Evolutionary conservation across 345 rosid species (phyloP), one percentile per base, ranked within the genome.

Genomic region (Microthlaspi erraticum): DNA sequence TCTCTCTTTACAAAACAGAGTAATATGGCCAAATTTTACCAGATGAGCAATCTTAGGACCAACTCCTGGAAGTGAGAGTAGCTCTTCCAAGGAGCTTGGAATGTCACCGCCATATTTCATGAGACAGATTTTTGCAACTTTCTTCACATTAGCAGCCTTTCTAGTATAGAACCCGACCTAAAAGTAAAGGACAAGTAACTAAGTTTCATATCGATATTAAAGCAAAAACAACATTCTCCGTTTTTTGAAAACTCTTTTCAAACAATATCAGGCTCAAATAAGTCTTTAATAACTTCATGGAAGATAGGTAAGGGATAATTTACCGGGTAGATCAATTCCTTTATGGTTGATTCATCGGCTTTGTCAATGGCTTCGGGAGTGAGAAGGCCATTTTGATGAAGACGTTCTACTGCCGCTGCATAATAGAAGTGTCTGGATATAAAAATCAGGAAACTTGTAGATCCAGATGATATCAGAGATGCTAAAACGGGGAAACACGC

Each of bases 131-230:
- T 82, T 83, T n/a, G 97, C 94, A 68, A 93, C 88, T 76, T 90
- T 93, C 87, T 93, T 93, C 93, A 89, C 53, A 77, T 88, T 86
- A 72, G 62, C 76, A 59, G 98, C 97, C 83, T 91, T 93, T 78
- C 96, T 84, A 46, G 91, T 82, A 77, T 91, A 91, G 80, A 91
- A 91, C n/a, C 97, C 97, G 31, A 93, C 98, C 97, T 93, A 64
- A 50, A 51, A 66, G 59, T 38, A 65, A 53, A 48, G 62, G 42
- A 38, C 13, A 38, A 61, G 18, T 42, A 38, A 61, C 14, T 42
- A 23, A 43, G 50, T 26, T 53, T 52, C 72, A 49, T 39, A 57
- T 43, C 66, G 2, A 8, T 2, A 3, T 39, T 18, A 45, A 26
- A 65, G 20, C 19, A 36, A 37, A 29, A 64, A 51, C 36, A 46